Evolutionary conservation across 306 rosid genomes (phyloP).

Genomic region (Prosopis cineraria): DNA sequence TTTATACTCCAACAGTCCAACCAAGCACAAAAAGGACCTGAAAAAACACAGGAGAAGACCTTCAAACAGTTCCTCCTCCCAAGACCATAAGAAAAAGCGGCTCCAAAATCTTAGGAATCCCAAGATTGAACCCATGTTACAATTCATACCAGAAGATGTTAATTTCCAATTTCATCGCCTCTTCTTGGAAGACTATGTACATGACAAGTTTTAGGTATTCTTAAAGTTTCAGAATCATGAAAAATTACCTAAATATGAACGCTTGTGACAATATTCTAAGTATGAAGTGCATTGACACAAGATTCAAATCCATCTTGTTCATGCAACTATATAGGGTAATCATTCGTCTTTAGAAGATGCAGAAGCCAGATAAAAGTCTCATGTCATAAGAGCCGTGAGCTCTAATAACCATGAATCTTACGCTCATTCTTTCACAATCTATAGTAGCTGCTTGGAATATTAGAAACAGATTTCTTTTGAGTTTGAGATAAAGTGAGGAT

Average conservation of each 20-base stretch:
- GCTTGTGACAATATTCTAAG: neutral
- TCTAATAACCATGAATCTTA: neutral
- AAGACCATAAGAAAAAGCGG: neutral
- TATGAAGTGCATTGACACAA: neutral
- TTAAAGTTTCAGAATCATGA: neutral
- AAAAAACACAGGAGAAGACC: conserved; percentile 3
- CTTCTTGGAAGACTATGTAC: neutral
- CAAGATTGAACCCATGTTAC: neutral
- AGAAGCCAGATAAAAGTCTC: neutral
- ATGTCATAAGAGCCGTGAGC: neutral
- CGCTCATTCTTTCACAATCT: neutral
- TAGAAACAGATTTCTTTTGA: neutral
- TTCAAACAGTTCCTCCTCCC: conserved; percentile 14
- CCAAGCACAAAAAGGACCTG: neutral
- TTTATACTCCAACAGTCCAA: neutral
- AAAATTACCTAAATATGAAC: neutral
- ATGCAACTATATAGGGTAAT: neutral
- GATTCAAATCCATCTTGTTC: neutral
- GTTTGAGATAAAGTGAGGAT: neutral
- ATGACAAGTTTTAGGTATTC: neutral
- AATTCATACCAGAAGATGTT: neutral
- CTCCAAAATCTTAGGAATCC: conserved; percentile 12
- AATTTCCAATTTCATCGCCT: neutral
- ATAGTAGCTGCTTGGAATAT: neutral
- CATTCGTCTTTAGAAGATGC: neutral